phyloP scores from a whole-genome alignment of 805 yeast species.

The Candida ipomoeae region DNA sequence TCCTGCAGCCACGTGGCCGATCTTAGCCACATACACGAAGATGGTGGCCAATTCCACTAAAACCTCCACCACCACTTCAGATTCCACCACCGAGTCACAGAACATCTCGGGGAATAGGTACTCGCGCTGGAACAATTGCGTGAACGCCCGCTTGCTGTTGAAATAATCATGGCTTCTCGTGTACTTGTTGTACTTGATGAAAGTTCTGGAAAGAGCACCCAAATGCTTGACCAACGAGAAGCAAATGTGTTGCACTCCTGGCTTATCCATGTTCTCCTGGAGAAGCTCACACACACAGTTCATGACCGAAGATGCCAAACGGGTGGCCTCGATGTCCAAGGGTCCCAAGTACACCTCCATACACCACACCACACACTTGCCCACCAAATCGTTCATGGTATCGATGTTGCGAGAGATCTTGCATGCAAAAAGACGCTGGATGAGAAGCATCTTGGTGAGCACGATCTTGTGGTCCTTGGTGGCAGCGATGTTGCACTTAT shows the following conservation, averaged over 20 bases:
- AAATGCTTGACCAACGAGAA: constrained; percentile 49
- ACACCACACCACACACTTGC: constrained; percentile 50
- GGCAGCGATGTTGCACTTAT: constrained; percentile 23
- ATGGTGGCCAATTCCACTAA: constrained; percentile 64
- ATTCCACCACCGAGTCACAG: constrained; percentile 70
- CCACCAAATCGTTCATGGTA: constrained; percentile 33
- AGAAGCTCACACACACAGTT: constrained; percentile 44
- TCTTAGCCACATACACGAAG: constrained; percentile 51
- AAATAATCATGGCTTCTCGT: constrained; percentile 45
- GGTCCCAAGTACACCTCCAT: constrained; percentile 53
- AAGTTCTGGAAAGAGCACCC: constrained; percentile 50
- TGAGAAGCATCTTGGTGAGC: constrained; percentile 55
- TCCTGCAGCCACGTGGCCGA: constrained; percentile 41
- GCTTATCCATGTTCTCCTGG: constrained; percentile 29
- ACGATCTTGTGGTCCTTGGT: constrained; percentile 52
- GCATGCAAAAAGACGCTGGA: constrained; percentile 51
- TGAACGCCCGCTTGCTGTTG: constrained; percentile 60
- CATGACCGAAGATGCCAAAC: constrained; percentile 61
- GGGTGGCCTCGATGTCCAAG: constrained; percentile 52
- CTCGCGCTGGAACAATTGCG: constrained; percentile 61
- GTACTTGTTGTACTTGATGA: constrained; percentile 49
- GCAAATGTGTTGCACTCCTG: constrained; percentile 33
- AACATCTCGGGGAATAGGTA: constrained; percentile 64
- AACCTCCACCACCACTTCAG: constrained; percentile 65
- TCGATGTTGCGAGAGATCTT: constrained; percentile 26